Base-by-base conservation (phyloP, 23 red algal species). In the Gracilaria vermiculophylla region DNA sequence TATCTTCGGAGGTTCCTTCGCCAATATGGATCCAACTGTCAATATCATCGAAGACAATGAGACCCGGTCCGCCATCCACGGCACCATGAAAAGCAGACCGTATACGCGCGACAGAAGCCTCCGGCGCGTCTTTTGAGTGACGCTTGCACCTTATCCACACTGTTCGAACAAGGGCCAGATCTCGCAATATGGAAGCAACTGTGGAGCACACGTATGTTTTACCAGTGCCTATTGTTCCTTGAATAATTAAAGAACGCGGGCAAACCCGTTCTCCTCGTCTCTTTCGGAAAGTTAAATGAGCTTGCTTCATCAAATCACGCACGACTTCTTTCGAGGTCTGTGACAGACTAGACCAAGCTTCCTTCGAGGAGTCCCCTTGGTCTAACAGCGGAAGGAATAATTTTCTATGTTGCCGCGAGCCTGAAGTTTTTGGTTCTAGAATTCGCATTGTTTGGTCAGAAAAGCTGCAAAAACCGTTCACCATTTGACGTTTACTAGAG, bases 11-110 rank as follows among this genome's bases (percentile, higher is more conserved):
- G 35, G 33, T 40, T 19, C 61, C 84, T 32, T 77, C 15, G 5
- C 33, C 40, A 10, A 72, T 47, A 35, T 72, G 39, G 24, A 55
- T 21, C 70, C 69, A 61, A 21, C 43, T 62, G 77, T 78, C 70
- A 77, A 88, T 9, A 41, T 88, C 84, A 88, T 88, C 84, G 14
- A 88, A 9, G 14, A 88, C 84, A 62, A 88, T 64, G 28, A 88
- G 43, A 47, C 84, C 84, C 7, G 84, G 84, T 20, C 84, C 84
- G 12, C 72, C 69, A 40, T 88, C 84, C 4, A 58, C 44, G 4
- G 84, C 84, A 41, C 44, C 84, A 31, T 34, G 36, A 77, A 88
- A 88, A 20, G 84, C 67, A 11, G 50, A 15, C 50, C 50, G 27
- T 49, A 88, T 77, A 1, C 84, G 24, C 20, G 20, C 8, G 14